phyloP scores from a whole-genome alignment of 306 rosid species.

The Vicia villosa region DNA sequence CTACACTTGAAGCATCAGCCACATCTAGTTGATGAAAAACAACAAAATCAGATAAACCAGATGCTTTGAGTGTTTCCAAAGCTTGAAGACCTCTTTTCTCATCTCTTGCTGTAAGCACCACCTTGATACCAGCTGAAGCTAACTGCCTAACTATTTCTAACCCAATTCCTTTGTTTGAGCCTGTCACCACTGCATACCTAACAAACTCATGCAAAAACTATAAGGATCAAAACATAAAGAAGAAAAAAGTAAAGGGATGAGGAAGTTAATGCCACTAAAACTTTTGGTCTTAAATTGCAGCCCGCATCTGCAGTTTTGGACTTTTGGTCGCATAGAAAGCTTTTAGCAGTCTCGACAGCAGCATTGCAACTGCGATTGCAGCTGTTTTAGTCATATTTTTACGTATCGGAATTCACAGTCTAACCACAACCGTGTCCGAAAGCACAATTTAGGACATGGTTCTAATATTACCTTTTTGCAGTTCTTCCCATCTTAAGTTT shows the following conservation, averaged over 20 bases:
- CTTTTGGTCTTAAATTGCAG: not conserved
- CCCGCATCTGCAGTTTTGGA: not conserved
- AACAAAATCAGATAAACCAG: constrained; percentile 35
- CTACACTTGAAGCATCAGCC: not conserved
- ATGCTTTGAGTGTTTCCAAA: constrained; percentile 29
- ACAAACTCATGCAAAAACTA: not conserved
- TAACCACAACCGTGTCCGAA: not conserved
- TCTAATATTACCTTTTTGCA: constrained; percentile 10
- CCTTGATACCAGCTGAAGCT: constrained; percentile 41
- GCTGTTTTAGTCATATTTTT: not conserved
- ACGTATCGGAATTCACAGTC: not conserved
- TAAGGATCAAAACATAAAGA: not conserved
- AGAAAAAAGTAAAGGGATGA: not conserved
- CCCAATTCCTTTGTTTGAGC: constrained; percentile 44
- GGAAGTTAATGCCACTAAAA: not conserved
- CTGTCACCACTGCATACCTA: constrained; percentile 43
- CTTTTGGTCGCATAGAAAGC: no score
- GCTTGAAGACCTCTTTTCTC: constrained; percentile 40
- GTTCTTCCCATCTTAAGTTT: not conserved
- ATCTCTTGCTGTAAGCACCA: constrained; percentile 43
- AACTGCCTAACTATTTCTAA: constrained; percentile 34
- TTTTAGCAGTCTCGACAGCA: no score
- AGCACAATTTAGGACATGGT: not conserved
- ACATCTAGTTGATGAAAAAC: constrained; percentile 19
- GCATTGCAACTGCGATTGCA: not conserved